Conservation (phyloP, 2,329 filamentous ascomycete species). For the Hypoxylon rubiginosum region DNA sequence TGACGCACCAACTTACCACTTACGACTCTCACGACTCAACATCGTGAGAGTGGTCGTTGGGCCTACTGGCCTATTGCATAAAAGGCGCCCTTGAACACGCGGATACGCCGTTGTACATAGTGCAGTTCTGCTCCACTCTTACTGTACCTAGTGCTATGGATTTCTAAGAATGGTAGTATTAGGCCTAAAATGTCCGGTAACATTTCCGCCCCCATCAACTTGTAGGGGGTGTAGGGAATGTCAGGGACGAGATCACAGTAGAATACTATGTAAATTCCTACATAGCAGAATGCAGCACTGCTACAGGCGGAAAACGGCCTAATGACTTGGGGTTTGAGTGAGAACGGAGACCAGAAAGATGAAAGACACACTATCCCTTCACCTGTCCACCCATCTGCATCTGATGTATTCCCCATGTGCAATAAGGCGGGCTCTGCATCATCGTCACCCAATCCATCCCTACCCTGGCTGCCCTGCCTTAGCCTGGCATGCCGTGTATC, state of each 20-base stretch:
- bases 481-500: slow-evolving; percentile 15
- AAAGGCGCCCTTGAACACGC: slow-evolving; percentile 6
- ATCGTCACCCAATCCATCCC: slow-evolving; percentile 14
- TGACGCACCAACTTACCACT: slow-evolving; percentile 2
- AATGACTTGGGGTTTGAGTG: slow-evolving; percentile 3
- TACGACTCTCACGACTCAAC: background rate
- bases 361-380: slow-evolving; percentile 13
- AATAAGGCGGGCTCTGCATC: slow-evolving; percentile 32
- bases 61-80: slow-evolving; percentile 34
- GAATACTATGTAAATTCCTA: background rate
- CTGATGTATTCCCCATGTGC: slow-evolving; percentile 16
- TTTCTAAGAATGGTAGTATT: slow-evolving; percentile 10
- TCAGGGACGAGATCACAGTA: slow-evolving; percentile 13
- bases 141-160: slow-evolving; percentile 16
- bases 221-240: slow-evolving; percentile 8
- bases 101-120: slow-evolving; percentile 33
- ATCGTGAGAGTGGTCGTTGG: background rate
- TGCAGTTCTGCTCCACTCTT: slow-evolving; percentile 12
- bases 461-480: slow-evolving; percentile 20
- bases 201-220: slow-evolving; percentile 30
- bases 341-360: background rate
- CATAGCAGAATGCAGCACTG: background rate
- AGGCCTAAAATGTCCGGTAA: slow-evolving; percentile 22
- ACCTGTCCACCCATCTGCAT: too few relatives aligned
- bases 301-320: slow-evolving; percentile 10